phyloP scores from a whole-genome alignment of 225 moss, liverwort and hornwort species.

The Sphagnum contortum region DNA sequence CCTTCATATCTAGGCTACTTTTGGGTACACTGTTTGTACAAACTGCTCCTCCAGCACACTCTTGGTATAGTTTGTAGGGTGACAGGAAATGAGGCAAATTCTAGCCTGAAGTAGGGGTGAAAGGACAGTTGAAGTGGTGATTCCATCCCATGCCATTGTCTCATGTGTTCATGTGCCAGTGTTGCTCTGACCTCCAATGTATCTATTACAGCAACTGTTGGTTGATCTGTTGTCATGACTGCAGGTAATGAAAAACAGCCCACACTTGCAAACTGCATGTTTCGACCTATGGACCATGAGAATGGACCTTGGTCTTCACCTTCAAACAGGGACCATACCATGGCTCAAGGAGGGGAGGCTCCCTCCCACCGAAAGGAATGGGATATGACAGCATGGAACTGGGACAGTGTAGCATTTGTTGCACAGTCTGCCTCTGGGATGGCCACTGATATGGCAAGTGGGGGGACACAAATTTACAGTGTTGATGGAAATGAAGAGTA shows the following conservation, averaged over 20 bases:
- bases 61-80: no score
- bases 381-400: constrained; percentile 67
- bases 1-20: no score
- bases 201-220: no score
- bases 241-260: constrained; percentile 26
- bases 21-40: no score
- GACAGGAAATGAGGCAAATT: no score
- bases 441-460: constrained; percentile 12
- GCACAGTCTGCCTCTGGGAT: constrained; percentile 47
- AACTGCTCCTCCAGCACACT: no score
- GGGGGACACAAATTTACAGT: constrained; percentile 12
- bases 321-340: constrained; percentile 23
- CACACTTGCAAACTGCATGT: constrained; percentile 19
- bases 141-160: no score
- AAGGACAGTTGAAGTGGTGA: no score
- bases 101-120: no score
- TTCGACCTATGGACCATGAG: constrained; percentile 7
- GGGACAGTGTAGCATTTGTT: constrained; percentile 47
- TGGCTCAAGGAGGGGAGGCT: constrained; percentile 9
- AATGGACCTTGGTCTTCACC: constrained; percentile 28
- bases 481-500: constrained; percentile 12
- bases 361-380: constrained; percentile 44
- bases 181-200: no score
- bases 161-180: no score
- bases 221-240: neutral